Conservation (phyloP, 257 asterid species). For the Nemophila menziesii region DNA sequence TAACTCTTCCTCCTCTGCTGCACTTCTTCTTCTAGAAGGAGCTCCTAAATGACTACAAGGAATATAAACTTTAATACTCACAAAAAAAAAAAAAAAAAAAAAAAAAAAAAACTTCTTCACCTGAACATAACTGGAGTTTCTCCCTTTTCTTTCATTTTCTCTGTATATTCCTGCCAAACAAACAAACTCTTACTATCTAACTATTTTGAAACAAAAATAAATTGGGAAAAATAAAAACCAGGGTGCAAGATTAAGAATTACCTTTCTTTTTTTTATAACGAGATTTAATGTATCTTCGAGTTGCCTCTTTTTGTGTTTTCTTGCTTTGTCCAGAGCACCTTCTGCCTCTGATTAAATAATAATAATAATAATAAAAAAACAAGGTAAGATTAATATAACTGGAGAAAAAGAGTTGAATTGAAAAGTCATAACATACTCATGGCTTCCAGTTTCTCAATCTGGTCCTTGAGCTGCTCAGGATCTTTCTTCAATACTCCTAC, state of each 20-base stretch:
- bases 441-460: conserved; percentile 72
- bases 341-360: conserved; percentile 63
- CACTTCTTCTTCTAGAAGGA: conserved; percentile 55
- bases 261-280: conserved; percentile 89
- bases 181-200: not conserved
- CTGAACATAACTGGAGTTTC: conserved; percentile 98
- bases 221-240: not conserved
- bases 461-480: conserved; percentile 69
- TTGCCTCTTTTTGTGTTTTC: conserved; percentile 96
- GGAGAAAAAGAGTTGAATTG: too few relatives aligned
- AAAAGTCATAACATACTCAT: conserved; percentile 49
- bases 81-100: not conserved
- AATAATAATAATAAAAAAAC: not conserved
- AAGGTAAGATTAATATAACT: not conserved
- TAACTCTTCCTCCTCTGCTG: conserved; percentile 92
- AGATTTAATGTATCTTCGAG: conserved; percentile 94
- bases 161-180: conserved; percentile 71
- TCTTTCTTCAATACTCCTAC: conserved; percentile 92
- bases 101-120: conserved; percentile 27
- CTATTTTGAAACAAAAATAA: too few relatives aligned
- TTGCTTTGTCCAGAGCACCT: conserved; percentile 97
- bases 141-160: conserved; percentile 82
- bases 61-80: conserved; percentile 3
- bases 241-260: conserved; percentile 10
- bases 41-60: conserved; percentile 77